Evolutionary conservation across 2,329 filamentous ascomycete species (phyloP), one percentile per base, ranked within the genome.

Genomic region (Seiridium unicorne): DNA sequence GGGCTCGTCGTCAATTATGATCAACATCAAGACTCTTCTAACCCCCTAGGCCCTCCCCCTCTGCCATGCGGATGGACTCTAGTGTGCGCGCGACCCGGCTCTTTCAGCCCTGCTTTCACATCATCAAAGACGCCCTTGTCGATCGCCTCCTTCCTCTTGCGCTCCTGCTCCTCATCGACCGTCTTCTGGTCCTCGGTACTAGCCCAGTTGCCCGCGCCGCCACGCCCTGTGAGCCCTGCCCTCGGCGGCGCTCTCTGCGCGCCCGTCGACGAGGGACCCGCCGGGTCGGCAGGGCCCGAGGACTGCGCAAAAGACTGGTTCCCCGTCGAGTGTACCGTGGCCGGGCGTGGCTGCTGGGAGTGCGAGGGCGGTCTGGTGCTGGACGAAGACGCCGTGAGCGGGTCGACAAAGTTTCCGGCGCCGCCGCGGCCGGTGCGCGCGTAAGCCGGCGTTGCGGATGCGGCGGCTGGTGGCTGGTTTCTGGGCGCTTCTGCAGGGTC

Each of bases 171-270:
- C 13, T 60, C 56, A 49, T 66, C 65, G 51, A 66, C 62, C 8
- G 51, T 62, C 26, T 18, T 42, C 32, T 54, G 51, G 32, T 42
- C 54, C 46, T n/a, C 60, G 35, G 48, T 60, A 26, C 38, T 42
- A 9, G 49, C 68, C 74, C 80, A 87, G 70, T 86, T 87, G 2
- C 84, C 85, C 1, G 82, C 83, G n/a, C 84, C 84, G 32, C 84
- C 85, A 4, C 84, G 78, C 0, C 85, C 84, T 32, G 44, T 31
- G 2, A 58, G 55, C 1, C 55, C 44, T 26, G 55, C 26, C 9
- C 18, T 32, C 13, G 26, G 7, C 13, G 26, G 13, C 13, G 46
- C 13, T n/a, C 46, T n/a, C 18, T 32, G 18, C 18, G 18, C 31
- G 26, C 11, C 31, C 13, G 46, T 48, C 13, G 11, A n/a, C 13